Evolutionary conservation across 371 early-diverging fungal genomes (phyloP), one percentile per base, ranked within the genome.

Genomic region (Mortierella sp.): DNA sequence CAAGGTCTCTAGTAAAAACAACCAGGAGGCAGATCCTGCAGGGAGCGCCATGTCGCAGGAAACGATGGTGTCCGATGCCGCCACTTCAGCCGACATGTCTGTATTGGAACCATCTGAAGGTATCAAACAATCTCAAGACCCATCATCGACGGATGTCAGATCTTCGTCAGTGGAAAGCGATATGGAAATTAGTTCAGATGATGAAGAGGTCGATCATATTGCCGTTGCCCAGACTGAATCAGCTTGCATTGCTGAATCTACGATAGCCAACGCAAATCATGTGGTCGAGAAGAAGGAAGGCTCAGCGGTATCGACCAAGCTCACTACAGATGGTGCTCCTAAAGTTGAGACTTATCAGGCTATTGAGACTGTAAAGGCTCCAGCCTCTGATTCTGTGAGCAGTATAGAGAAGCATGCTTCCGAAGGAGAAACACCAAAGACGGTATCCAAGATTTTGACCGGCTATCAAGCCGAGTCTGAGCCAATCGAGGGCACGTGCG

Each of bases 391-490:
- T 16, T 20, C n/a, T 5, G n/a, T 6, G n/a, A 49, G n/a, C 49
- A 49, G 18, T 20, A 16, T 20, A 20, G n/a, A 20, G n/a, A 49
- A 49, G n/a, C 20, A 20, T 20, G 3, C n/a, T 49, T 16, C 49
- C n/a, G 16, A 49, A 2, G n/a, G 18, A 16, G 49, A 49, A 16
- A 49, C n/a, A 16, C 16, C 49, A 20, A 49, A 49, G n/a, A 2
- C 49, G 11, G 16, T 20, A 5, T 22, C 28, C 22, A 26, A 26
- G 26, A 55, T 18, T 51, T 51, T 18, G 3, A 22, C 22, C n/a
- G 51, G n/a, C 18, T n/a, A 55, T 26, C 55, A 24, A 55, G 55
- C 26, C 28, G 28, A 55, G 55, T 55, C 55, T 49, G 68, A 68
- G 22, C 22, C 51, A 14, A 16, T 59, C 11, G 62, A 61, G 2